Evolutionary conservation across 2,329 filamentous ascomycete genomes (phyloP).

Genomic region (Penicillium sp.): DNA sequence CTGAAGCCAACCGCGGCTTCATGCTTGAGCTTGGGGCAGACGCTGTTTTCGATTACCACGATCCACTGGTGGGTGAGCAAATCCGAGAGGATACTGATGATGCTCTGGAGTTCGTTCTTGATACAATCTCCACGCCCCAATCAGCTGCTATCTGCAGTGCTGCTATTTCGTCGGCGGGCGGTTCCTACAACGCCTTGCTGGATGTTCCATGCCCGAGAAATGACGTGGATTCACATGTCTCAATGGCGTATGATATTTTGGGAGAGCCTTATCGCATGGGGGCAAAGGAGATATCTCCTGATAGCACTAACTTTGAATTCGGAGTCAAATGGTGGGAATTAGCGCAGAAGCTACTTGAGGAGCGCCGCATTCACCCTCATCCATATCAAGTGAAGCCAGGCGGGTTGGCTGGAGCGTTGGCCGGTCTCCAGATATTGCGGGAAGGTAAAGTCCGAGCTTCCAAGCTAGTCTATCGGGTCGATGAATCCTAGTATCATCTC

Average conservation of each 20-base stretch:
- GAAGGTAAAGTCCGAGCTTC: slow-evolving; percentile 20
- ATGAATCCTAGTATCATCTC: background rate
- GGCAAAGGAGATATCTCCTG: background rate
- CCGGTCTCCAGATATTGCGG: slow-evolving; percentile 19
- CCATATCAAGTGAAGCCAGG: slow-evolving; percentile 15
- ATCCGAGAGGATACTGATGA: slow-evolving; percentile 28
- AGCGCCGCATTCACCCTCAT: slow-evolving; percentile 18
- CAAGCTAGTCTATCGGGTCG: slow-evolving; percentile 23
- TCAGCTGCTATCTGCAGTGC: slow-evolving; percentile 20
- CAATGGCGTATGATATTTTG: slow-evolving; percentile 21
- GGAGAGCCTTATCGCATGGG: slow-evolving; percentile 22
- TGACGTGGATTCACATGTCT: slow-evolving; percentile 20
- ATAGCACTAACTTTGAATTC: slow-evolving; percentile 14
- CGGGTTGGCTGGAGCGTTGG: slow-evolving; percentile 16
- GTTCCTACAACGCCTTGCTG: slow-evolving; percentile 20
- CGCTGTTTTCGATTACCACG: slow-evolving; percentile 35
- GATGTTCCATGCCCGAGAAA: slow-evolving; percentile 15
- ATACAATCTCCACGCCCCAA: slow-evolving; percentile 21
- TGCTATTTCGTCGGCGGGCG: slow-evolving; percentile 18
- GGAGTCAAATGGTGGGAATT: slow-evolving; percentile 12
- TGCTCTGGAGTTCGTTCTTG: slow-evolving; percentile 18
- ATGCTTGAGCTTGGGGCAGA: slow-evolving; percentile 31
- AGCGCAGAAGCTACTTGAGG: slow-evolving; percentile 14
- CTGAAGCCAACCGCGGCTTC: slow-evolving; percentile 17
- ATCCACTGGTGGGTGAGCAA: slow-evolving; percentile 21